A percentile compares a stretch with the other conserved stretches of the same genome.
phyloP scores from a whole-genome alignment of 1,284 basidiomycete genomes.

The Ceratobasidium sp. region DNA sequence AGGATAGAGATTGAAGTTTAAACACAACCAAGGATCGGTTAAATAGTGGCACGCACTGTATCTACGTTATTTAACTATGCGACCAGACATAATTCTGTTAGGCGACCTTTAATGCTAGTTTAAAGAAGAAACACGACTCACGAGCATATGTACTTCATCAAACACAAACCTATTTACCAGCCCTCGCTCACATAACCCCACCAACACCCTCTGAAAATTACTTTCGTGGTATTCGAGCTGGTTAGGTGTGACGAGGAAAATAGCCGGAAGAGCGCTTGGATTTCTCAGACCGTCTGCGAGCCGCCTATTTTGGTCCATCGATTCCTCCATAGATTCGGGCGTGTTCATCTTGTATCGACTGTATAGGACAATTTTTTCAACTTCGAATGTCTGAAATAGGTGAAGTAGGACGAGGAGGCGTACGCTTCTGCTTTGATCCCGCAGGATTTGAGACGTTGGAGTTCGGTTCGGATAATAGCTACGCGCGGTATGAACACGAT shows the following conservation, averaged over 20 bases:
- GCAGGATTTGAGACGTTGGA: conserved; percentile 3
- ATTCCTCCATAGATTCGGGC: neutral
- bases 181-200: conserved; percentile 11
- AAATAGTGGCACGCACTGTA: no score
- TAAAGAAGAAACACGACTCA: neutral
- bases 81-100: neutral
- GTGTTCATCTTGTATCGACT: conserved; percentile 22
- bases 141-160: conserved; percentile 42
- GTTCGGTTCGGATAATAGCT: conserved; percentile 21
- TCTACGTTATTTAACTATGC: no score
- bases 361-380: neutral
- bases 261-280: neutral
- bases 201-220: conserved; percentile 10
- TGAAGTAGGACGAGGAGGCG: neutral
- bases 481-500: conserved; percentile 38
- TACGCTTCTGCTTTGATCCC: conserved; percentile 27
- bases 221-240: conserved; percentile 31
- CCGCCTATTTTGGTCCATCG: conserved; percentile 4
- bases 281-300: neutral
- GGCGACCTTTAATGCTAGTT: neutral
- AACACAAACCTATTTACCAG: conserved; percentile 32
- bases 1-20: no score
- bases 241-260: conserved; percentile 15
- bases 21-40: no score
- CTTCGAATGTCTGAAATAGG: neutral